A percentile compares a stretch with the other conserved stretches of the same genome.
Evolutionary conservation across 495 filamentous ascomycete species (phyloP).

Genomic region (Aspergillus cristatus): DNA sequence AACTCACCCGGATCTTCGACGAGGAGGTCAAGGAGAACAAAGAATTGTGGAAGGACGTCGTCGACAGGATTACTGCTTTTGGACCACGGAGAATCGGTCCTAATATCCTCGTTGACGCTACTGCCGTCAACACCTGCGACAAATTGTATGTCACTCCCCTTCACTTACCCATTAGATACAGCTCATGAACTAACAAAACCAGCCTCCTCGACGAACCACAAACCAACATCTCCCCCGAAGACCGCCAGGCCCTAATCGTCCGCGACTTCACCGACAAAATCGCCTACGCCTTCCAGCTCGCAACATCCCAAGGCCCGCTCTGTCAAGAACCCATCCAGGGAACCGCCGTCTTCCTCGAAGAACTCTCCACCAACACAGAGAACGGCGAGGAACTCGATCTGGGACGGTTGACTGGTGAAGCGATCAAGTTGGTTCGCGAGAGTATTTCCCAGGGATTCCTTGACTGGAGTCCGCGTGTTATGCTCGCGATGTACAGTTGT

Average conservation of each 20-base stretch:
- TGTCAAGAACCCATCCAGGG: constrained; percentile 94
- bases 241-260: constrained; percentile 49
- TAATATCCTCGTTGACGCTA: constrained; percentile 83
- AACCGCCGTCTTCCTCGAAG: constrained; percentile 83
- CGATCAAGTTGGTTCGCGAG: constrained; percentile 77
- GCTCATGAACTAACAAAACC: constrained; percentile 7
- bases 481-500: constrained; percentile 97
- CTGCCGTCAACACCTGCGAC: constrained; percentile 59
- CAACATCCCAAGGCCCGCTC: constrained; percentile 80
- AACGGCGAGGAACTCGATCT: constrained; percentile 58
- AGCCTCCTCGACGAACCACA: constrained; percentile 33
- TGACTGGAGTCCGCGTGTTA: constrained; percentile 87
- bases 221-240: constrained; percentile 10
- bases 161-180: neutral
- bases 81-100: constrained; percentile 78
- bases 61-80: constrained; percentile 81
- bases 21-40: constrained; percentile 49
- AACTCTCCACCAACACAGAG: constrained; percentile 46
- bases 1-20: constrained; percentile 58
- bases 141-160: constrained; percentile 53
- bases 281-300: constrained; percentile 84
- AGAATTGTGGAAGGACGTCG: constrained; percentile 66
- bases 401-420: constrained; percentile 81
- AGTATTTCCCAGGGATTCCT: constrained; percentile 83
- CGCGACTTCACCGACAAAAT: constrained; percentile 83